Percentiles rank a stretch among this genome's conserved stretches.
Conservation (phyloP, 2,329 filamentous ascomycete genomes). For the Alternaria sp. region DNA sequence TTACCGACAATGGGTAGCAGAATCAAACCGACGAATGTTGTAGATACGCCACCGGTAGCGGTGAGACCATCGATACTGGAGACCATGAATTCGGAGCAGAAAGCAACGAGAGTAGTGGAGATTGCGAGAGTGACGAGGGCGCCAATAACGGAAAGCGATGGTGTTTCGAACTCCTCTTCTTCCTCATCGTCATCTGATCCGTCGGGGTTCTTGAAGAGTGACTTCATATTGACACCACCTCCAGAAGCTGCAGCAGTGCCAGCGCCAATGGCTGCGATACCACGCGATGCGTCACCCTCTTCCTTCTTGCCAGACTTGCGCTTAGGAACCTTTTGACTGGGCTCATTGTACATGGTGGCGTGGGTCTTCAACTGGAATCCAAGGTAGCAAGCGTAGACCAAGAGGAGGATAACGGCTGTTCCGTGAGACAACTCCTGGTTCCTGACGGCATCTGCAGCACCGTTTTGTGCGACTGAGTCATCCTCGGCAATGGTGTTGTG, state of each 20-base stretch:
- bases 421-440: slow-evolving; percentile 66
- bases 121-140: slow-evolving; percentile 74
- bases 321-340: slow-evolving; percentile 79
- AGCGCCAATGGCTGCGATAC: slow-evolving; percentile 63
- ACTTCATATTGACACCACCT: slow-evolving; percentile 60
- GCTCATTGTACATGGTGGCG: slow-evolving; percentile 77
- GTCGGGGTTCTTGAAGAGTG: slow-evolving; percentile 52
- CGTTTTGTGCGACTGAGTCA: slow-evolving; percentile 14
- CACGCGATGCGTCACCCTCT: slow-evolving; percentile 59
- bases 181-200: slow-evolving; percentile 58
- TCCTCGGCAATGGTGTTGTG: slow-evolving; percentile 46
- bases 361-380: slow-evolving; percentile 93
- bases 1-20: slow-evolving; percentile 72
- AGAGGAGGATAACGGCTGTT: slow-evolving; percentile 78
- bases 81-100: slow-evolving; percentile 75
- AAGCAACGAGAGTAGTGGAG: slow-evolving; percentile 80
- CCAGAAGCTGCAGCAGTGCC: slow-evolving; percentile 60
- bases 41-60: slow-evolving; percentile 57
- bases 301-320: slow-evolving; percentile 55
- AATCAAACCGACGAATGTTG: slow-evolving; percentile 70
- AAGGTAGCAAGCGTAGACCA: slow-evolving; percentile 85
- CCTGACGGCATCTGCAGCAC: slow-evolving; percentile 33
- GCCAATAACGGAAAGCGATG: slow-evolving; percentile 75
- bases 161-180: slow-evolving; percentile 77
- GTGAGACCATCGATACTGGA: slow-evolving; percentile 66